These are phyloP conservation scores for Eucalyptus tenuipes DNA, from an alignment of 345 rosid genomes.

Conservation along the genomic window DNA sequence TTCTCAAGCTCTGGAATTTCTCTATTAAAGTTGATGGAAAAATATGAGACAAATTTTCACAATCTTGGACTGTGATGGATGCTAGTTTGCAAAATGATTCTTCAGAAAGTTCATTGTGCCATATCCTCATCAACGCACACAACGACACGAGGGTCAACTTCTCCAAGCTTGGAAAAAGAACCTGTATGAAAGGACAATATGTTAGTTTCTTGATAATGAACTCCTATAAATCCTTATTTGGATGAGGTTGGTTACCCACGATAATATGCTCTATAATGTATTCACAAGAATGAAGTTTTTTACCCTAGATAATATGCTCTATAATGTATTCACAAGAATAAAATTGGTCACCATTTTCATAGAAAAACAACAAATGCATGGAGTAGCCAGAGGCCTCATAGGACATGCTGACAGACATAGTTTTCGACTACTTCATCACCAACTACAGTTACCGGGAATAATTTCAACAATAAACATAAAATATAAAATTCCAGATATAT, in stretches of 20 bases:
- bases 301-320: background rate
- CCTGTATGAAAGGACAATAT: background rate
- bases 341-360: background rate
- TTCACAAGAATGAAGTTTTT: background rate
- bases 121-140: background rate
- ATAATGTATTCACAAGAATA: background rate
- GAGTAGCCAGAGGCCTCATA: background rate
- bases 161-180: background rate
- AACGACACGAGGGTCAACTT: background rate
- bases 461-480: background rate
- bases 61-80: background rate
- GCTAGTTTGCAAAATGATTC: background rate
- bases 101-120: background rate
- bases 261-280: background rate
- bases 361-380: background rate
- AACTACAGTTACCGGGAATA: background rate
- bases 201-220: background rate
- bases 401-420: background rate
- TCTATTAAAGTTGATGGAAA: background rate
- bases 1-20: background rate
- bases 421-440: background rate
- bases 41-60: background rate
- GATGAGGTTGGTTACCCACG: no score
- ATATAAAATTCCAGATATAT: no score
- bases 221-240: background rate